These are phyloP conservation scores for Fermentozyma sake DNA, from an alignment of 1,139 yeast genomes.

Conservation along the genomic window DNA sequence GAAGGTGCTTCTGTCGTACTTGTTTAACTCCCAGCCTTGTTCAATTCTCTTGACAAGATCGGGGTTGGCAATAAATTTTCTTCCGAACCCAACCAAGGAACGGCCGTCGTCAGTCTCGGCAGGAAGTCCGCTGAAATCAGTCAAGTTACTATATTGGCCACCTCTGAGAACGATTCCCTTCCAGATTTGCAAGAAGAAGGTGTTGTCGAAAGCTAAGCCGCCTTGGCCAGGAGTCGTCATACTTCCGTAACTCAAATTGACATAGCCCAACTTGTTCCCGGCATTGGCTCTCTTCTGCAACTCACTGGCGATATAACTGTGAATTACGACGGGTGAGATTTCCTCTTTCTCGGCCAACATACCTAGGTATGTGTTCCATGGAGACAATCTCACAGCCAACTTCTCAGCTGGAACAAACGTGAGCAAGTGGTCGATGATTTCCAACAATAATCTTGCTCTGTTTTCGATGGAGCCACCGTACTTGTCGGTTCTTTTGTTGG, in stretches of 20 bases:
- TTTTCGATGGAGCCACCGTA: conserved; percentile 69
- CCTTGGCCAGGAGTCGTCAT: no score
- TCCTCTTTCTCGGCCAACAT: conserved; percentile 24
- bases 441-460: conserved; percentile 54
- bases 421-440: conserved; percentile 40
- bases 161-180: conserved; percentile 12
- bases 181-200: conserved; percentile 8
- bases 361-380: conserved; percentile 45
- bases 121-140: conserved; percentile 9
- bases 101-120: conserved; percentile 20
- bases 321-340: conserved; percentile 21
- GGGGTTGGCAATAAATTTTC: conserved; percentile 14
- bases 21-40: conserved; percentile 9
- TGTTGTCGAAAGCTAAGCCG: no score
- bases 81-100: conserved; percentile 28
- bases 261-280: conserved; percentile 26
- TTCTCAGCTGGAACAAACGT: conserved; percentile 44
- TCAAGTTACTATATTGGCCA: conserved; percentile 10
- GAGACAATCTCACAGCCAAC: conserved; percentile 59
- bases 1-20: conserved; percentile 20
- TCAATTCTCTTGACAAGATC: conserved; percentile 11
- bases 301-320: conserved; percentile 27
- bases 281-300: conserved; percentile 34
- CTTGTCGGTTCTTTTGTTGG: conserved; percentile 60
- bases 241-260: no score